These are phyloP conservation scores for Erysimum cheiranthoides DNA, from an alignment of 345 rosid species.

Conservation along the genomic window DNA sequence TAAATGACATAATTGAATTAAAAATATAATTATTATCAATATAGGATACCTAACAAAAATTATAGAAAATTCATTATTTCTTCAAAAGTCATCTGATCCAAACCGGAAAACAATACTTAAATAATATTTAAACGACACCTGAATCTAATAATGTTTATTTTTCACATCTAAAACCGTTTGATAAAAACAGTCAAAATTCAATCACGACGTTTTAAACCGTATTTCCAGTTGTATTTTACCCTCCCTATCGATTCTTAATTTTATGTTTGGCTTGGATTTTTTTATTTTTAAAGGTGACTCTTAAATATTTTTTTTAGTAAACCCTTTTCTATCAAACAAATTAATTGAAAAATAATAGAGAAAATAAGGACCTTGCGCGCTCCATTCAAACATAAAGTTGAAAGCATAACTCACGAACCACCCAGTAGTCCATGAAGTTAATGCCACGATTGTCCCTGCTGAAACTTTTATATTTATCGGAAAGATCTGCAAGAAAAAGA, in stretches of 20 bases:
- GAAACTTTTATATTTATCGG: constrained; percentile 56
- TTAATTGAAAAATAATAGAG: background rate
- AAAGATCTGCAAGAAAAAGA: constrained; percentile 50
- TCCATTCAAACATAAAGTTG: constrained; percentile 58
- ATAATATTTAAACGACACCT: background rate
- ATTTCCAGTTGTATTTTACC: background rate
- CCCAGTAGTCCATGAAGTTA: constrained; percentile 52
- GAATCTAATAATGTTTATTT: background rate
- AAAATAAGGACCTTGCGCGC: constrained; percentile 46
- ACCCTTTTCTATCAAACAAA: background rate
- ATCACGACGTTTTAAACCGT: background rate
- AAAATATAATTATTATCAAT: background rate
- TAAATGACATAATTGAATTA: background rate
- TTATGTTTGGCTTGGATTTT: background rate
- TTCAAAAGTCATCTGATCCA: background rate
- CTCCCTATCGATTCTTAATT: background rate
- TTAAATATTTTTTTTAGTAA: background rate
- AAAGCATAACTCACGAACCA: constrained; percentile 52
- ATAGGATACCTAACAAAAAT: background rate
- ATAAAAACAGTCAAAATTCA: background rate
- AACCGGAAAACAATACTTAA: background rate
- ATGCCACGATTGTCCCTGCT: constrained; percentile 56
- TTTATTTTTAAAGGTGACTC: background rate
- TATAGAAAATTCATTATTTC: background rate
- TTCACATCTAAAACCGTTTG: background rate